Conservation (phyloP, 208 protist species). For the Wallacemonas sp. region DNA sequence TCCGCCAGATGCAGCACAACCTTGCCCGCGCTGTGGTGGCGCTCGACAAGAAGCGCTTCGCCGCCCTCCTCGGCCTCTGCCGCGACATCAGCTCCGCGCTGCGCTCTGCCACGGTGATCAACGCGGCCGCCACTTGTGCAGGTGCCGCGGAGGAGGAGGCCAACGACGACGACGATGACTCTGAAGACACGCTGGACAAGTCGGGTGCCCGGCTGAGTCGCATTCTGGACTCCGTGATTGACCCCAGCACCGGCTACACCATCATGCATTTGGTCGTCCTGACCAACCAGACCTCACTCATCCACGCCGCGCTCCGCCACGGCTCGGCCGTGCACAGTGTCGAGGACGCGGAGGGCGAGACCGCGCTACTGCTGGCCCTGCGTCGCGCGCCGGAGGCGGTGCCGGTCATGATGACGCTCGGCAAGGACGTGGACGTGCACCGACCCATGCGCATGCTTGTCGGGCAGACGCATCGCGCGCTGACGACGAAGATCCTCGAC, state of each 20-base stretch:
- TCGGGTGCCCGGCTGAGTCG: neutral
- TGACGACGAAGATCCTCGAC: neutral
- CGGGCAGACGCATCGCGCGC: neutral
- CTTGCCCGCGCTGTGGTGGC: slow-evolving; percentile 28
- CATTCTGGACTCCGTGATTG: slow-evolving; percentile 40
- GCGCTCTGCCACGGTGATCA: neutral
- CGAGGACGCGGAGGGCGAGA: slow-evolving; percentile 45
- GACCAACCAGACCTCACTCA: slow-evolving; percentile 17
- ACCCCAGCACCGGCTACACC: slow-evolving; percentile 42
- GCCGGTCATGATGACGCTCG: slow-evolving; percentile 19
- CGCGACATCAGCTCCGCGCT: slow-evolving; percentile 1
- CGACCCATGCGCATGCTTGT: slow-evolving; percentile 18
- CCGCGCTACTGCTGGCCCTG: slow-evolving; percentile 43
- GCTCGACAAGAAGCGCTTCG: slow-evolving; percentile 22
- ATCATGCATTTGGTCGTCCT: slow-evolving; percentile 48
- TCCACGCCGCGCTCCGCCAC: slow-evolving; percentile 32
- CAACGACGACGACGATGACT: slow-evolving; percentile 1
- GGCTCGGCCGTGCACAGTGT: slow-evolving; percentile 37
- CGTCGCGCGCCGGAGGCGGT: slow-evolving; percentile 18
- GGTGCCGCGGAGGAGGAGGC: too few relatives aligned
- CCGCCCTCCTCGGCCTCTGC: slow-evolving; percentile 23
- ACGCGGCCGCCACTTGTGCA: too few relatives aligned
- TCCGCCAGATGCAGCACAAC: slow-evolving; percentile 37
- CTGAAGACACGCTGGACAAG: neutral
- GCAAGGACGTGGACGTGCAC: slow-evolving; percentile 16